A percentile compares a stretch with the other conserved stretches of the same genome.
phyloP scores from a whole-genome alignment of 805 yeast genomes.

The Brettanomyces sp. region DNA sequence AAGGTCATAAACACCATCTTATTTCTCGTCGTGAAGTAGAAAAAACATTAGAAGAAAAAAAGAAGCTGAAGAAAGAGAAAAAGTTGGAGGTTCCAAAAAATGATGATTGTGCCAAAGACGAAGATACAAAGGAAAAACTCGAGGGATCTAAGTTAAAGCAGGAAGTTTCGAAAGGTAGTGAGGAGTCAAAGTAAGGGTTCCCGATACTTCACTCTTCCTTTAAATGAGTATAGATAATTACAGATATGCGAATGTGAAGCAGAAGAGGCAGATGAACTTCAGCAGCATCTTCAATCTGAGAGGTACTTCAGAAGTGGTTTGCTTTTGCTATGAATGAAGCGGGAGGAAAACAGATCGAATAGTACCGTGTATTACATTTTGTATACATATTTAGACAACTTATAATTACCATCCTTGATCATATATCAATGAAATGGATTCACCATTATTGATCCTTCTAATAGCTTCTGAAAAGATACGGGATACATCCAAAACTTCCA shows the following conservation, averaged over 20 bases:
- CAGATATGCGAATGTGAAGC: no score
- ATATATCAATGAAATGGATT: conserved; percentile 85
- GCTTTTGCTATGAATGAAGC: no score
- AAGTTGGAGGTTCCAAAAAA: neutral
- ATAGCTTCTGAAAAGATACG: conserved; percentile 89
- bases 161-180: no score
- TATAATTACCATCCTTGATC: conserved; percentile 58
- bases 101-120: neutral
- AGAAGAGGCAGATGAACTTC: no score
- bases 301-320: no score
- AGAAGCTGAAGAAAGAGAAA: conserved; percentile 17
- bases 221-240: no score
- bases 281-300: no score
- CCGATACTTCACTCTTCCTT: no score
- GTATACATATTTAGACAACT: neutral
- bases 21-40: conserved; percentile 56
- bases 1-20: conserved; percentile 55
- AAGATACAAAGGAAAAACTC: neutral
- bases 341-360: no score
- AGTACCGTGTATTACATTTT: neutral
- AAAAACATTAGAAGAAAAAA: conserved; percentile 23
- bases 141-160: neutral
- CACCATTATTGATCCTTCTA: conserved; percentile 94
- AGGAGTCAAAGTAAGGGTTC: no score
- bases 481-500: conserved; percentile 78